phyloP scores from a whole-genome alignment of 2,329 filamentous ascomycete genomes.

The Pseudocercospora macadamiae region DNA sequence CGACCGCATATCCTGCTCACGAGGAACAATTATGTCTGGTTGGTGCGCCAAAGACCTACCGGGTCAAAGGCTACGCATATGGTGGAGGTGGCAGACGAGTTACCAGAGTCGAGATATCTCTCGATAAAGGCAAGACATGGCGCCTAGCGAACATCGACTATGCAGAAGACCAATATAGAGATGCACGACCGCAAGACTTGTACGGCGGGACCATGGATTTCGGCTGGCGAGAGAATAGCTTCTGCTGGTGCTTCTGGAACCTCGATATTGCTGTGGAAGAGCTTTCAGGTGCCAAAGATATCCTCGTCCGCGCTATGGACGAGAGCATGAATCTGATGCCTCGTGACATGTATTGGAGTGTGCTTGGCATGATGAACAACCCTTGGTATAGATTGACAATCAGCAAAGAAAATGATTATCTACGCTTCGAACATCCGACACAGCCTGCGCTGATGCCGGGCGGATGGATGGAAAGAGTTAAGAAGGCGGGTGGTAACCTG shows the following conservation, averaged over 20 bases:
- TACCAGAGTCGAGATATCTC: constrained; percentile 78
- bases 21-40: constrained; percentile 65
- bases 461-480: constrained; percentile 93
- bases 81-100: constrained; percentile 83
- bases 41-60: constrained; percentile 59
- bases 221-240: constrained; percentile 77
- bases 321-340: constrained; percentile 85
- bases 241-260: constrained; percentile 94
- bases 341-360: constrained; percentile 94
- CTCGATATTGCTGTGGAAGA: constrained; percentile 67
- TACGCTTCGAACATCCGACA: constrained; percentile 87
- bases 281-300: constrained; percentile 66
- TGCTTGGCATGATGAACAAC: constrained; percentile 97
- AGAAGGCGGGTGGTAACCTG: constrained; percentile 78
- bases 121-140: constrained; percentile 84
- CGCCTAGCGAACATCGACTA: constrained; percentile 75
- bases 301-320: constrained; percentile 86
- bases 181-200: constrained; percentile 63
- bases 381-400: constrained; percentile 87
- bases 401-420: constrained; percentile 62
- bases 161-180: constrained; percentile 81
- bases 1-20: constrained; percentile 77
- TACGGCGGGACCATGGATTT: constrained; percentile 80
- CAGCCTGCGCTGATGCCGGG: constrained; percentile 75
- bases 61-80: constrained; percentile 80